Percentiles rank a stretch among this genome's conserved stretches.
Conservation (phyloP, 768 basidiomycete genomes). For the Crepidotus variabilis region DNA sequence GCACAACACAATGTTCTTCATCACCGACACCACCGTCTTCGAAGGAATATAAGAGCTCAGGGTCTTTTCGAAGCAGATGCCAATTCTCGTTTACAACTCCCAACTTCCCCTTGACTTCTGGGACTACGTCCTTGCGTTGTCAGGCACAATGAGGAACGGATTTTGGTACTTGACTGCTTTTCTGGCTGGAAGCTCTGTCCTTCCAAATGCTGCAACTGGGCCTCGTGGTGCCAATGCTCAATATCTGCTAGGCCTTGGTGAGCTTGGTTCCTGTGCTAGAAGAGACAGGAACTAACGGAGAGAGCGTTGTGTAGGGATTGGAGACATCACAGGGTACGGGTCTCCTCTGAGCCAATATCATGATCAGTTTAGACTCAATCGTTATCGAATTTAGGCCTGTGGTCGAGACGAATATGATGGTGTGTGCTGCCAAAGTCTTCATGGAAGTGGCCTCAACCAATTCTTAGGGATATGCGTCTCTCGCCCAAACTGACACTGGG, state of each 20-base stretch:
- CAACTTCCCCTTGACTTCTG: constrained; percentile 33
- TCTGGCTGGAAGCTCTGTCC: constrained; percentile 29
- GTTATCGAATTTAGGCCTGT: constrained; percentile 46
- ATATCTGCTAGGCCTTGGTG: constrained; percentile 60
- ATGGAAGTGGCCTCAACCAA: neutral
- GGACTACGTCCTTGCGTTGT: constrained; percentile 31
- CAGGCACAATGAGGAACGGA: constrained; percentile 33
- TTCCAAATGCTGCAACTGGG: constrained; percentile 23
- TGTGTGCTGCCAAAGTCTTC: constrained; percentile 18
- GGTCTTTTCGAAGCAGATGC: constrained; percentile 21
- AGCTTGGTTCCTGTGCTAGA: constrained; percentile 15
- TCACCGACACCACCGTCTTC: neutral
- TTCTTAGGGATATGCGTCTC: constrained; percentile 60
- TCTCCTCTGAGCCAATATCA: neutral
- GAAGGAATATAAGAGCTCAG: constrained; percentile 1
- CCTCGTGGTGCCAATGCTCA: constrained; percentile 33
- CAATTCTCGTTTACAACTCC: constrained; percentile 29
- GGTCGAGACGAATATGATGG: constrained; percentile 85
- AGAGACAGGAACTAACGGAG: neutral
- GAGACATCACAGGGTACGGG: constrained; percentile 69
- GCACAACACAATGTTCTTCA: neutral
- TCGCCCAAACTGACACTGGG: constrained; percentile 66
- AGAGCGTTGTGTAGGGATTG: constrained; percentile 43
- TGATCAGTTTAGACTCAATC: constrained; percentile 7
- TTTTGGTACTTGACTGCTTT: constrained; percentile 43